Evolutionary conservation across 441 rosid species (phyloP).

Genomic region (Gossypium davidsonii): DNA sequence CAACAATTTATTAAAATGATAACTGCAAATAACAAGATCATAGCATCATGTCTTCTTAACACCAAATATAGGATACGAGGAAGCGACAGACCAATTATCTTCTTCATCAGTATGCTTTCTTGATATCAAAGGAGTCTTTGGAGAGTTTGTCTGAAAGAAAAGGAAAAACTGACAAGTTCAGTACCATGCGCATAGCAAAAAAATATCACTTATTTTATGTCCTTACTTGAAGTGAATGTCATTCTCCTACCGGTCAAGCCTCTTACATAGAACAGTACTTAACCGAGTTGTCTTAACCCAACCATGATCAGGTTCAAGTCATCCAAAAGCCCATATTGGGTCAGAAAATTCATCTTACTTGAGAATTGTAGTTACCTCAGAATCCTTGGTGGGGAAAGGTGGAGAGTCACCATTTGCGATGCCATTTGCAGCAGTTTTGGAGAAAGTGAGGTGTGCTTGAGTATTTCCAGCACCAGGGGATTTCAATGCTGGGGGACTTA

Average conservation of each 20-base stretch:
- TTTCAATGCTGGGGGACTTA: constrained; percentile 26
- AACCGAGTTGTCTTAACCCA: too few species aligned
- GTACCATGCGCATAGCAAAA: not conserved
- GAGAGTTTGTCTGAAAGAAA: constrained; percentile 14
- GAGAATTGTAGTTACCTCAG: constrained; percentile 42
- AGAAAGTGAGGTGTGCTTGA: constrained; percentile 34
- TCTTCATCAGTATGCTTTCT: constrained; percentile 63
- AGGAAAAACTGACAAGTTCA: not conserved
- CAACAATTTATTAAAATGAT: not conserved
- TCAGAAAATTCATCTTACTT: not conserved
- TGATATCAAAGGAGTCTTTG: not conserved
- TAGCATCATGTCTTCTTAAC: not conserved
- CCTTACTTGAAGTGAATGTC: not conserved
- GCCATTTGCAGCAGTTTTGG: constrained; percentile 22
- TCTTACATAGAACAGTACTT: not conserved
- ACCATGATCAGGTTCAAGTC: not conserved
- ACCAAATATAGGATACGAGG: constrained; percentile 75
- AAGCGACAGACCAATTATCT: constrained; percentile 69
- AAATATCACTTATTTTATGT: too few species aligned
- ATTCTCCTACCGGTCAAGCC: not conserved
- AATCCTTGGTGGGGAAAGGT: constrained; percentile 42
- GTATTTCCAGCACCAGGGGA: constrained; percentile 48
- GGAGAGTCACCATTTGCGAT: constrained; percentile 27
- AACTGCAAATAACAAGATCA: not conserved
- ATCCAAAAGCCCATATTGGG: not conserved